These are phyloP conservation scores for Pseudomicrostroma phylloplanum DNA, from an alignment of 1,284 basidiomycete genomes.

Conservation along the genomic window DNA sequence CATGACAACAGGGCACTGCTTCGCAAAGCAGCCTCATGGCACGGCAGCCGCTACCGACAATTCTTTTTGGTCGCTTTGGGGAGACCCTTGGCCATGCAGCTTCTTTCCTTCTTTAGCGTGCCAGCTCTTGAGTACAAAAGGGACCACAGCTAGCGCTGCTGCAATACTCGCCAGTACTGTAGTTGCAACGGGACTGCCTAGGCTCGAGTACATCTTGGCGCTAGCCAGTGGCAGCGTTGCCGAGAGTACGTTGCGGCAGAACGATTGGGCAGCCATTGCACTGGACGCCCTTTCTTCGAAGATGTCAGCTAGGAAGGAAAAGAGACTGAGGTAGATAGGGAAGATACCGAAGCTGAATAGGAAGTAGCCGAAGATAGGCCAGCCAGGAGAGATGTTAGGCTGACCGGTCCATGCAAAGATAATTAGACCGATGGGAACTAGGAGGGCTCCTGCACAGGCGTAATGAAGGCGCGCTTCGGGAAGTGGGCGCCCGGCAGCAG, in stretches of 20 bases:
- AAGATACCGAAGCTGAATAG: slow-evolving; percentile 11
- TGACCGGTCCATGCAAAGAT: slow-evolving; percentile 5
- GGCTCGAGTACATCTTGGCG: slow-evolving; percentile 4
- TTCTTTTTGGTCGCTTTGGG: no score
- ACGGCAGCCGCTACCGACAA: no score
- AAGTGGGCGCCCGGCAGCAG: background rate
- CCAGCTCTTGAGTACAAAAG: slow-evolving; percentile 11
- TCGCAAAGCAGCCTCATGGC: no score
- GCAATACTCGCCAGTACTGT: slow-evolving; percentile 11
- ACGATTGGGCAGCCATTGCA: slow-evolving; percentile 12
- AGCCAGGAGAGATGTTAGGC: slow-evolving; percentile 1
- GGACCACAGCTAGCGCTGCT: slow-evolving; percentile 10
- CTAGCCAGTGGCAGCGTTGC: slow-evolving; percentile 5
- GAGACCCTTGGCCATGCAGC: no score
- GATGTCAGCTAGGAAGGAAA: slow-evolving; percentile 11
- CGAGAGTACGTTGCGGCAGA: slow-evolving; percentile 8
- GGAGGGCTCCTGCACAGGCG: background rate
- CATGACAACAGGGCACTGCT: no score
- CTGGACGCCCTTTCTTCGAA: slow-evolving; percentile 11
- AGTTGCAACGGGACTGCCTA: slow-evolving; percentile 3
- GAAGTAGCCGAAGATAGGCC: slow-evolving; percentile 11
- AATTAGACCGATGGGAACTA: background rate
- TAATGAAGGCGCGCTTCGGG: background rate
- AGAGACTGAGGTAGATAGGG: slow-evolving; percentile 9
- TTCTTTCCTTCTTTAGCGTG: no score